Conservation (phyloP, 108 stramenopile genomes). For the Skeletonema grethae region DNA sequence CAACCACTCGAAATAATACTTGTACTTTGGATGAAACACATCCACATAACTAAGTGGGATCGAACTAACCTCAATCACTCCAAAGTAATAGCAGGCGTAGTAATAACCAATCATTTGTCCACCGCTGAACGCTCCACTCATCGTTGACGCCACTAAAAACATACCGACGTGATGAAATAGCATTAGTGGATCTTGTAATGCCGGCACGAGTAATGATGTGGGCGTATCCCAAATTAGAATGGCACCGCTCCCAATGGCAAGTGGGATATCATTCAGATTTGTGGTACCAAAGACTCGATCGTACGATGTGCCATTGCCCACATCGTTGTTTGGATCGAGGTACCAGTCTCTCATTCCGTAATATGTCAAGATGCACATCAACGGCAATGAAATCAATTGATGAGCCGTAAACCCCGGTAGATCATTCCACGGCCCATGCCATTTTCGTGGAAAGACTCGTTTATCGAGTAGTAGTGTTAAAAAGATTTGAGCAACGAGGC, state of each 20-base stretch:
- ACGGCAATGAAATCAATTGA: conserved; percentile 52
- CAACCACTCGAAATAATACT: conserved; percentile 53
- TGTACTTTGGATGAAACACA: conserved; percentile 68
- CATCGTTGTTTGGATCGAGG: background rate
- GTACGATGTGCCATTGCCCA: conserved; percentile 12
- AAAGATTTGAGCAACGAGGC: conserved; percentile 33
- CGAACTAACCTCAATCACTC: conserved; percentile 68
- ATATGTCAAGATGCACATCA: conserved; percentile 58
- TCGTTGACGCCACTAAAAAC: conserved; percentile 50
- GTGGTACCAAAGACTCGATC: conserved; percentile 29
- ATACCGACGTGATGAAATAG: conserved; percentile 64
- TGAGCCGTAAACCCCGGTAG: conserved; percentile 63
- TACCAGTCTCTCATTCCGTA: conserved; percentile 50
- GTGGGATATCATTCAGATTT: conserved; percentile 16
- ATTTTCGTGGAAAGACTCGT: conserved; percentile 17
- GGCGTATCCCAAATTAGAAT: conserved; percentile 75
- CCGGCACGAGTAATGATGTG: conserved; percentile 12
- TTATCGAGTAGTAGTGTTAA: conserved; percentile 28
- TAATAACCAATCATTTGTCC: conserved; percentile 50
- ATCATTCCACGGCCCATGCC: conserved; percentile 55
- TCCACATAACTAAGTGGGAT: conserved; percentile 64
- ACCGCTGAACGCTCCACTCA: conserved; percentile 42
- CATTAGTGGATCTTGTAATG: conserved; percentile 54
- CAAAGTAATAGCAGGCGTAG: conserved; percentile 70
- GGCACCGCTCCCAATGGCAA: conserved; percentile 40